phyloP scores from a whole-genome alignment of 352 stramenopile species.

The Phytophthora brassicae region DNA sequence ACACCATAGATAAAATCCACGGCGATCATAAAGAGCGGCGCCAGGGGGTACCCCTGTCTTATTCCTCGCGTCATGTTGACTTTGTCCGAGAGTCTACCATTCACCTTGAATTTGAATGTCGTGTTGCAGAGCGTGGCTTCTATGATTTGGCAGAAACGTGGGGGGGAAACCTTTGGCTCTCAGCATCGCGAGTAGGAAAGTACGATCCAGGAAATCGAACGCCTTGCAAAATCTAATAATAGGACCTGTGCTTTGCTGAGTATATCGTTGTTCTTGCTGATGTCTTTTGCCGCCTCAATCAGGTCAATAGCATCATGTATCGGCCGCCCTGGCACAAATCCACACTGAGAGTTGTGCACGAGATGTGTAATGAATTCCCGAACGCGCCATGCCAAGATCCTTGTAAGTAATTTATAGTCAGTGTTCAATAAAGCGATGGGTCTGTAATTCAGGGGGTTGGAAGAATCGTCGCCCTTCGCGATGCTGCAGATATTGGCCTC shows the following conservation, averaged over 20 bases:
- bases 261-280: background rate
- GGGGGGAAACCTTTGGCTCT: background rate
- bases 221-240: background rate
- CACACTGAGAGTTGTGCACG: background rate
- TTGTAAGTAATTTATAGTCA: conserved; percentile 9
- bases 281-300: background rate
- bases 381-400: conserved; percentile 3
- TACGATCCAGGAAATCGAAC: background rate
- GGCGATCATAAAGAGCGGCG: no score
- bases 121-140: no score
- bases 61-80: background rate
- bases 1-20: no score
- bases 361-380: background rate
- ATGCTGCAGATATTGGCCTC: conserved; percentile 3
- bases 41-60: no score
- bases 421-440: background rate
- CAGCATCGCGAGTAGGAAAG: background rate
- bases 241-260: background rate
- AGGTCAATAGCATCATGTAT: background rate
- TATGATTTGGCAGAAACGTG: background rate
- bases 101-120: no score
- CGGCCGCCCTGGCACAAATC: background rate
- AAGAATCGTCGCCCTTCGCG: background rate
- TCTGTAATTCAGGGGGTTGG: conserved; percentile 6
- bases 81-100: no score